Evolutionary conservation across 805 yeast species (phyloP).

Genomic region (Candida maesae): DNA sequence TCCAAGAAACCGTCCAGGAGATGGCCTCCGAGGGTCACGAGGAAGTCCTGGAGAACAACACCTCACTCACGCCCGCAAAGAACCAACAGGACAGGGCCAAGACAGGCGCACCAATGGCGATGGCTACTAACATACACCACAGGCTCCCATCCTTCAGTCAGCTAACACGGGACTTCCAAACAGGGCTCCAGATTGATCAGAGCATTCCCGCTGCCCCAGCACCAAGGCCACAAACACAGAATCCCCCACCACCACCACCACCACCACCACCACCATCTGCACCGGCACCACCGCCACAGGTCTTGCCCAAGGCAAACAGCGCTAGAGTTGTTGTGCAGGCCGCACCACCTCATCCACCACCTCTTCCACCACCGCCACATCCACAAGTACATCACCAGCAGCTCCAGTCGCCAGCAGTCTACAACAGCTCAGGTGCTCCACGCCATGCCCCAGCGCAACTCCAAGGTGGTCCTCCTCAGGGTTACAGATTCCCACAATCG

Average conservation of each 20-base stretch:
- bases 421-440: too few relatives aligned
- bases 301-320: too few relatives aligned
- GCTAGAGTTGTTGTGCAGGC: too few relatives aligned
- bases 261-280: not conserved
- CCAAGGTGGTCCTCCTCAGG: not conserved
- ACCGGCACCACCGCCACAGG: too few relatives aligned
- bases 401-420: too few relatives aligned
- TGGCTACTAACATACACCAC: conserved; percentile 14
- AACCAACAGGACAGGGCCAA: not conserved
- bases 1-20: too few relatives aligned
- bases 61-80: too few relatives aligned
- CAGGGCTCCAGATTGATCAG: conserved; percentile 4
- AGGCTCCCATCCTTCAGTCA: conserved; percentile 27
- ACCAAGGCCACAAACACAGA: not conserved
- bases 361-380: not conserved
- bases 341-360: too few relatives aligned
- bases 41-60: too few relatives aligned
- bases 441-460: too few relatives aligned
- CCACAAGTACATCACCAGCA: not conserved
- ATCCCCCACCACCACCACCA: not conserved
- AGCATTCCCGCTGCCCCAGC: conserved; percentile 2
- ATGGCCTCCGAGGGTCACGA: too few relatives aligned
- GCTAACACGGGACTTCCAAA: conserved; percentile 19
- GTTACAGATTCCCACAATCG: not conserved
- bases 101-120: not conserved